A percentile compares a stretch with the other conserved stretches of the same genome.
These are phyloP conservation scores for Fusarium siculi DNA, from an alignment of 2,329 filamentous ascomycete genomes.

Conservation along the genomic window DNA sequence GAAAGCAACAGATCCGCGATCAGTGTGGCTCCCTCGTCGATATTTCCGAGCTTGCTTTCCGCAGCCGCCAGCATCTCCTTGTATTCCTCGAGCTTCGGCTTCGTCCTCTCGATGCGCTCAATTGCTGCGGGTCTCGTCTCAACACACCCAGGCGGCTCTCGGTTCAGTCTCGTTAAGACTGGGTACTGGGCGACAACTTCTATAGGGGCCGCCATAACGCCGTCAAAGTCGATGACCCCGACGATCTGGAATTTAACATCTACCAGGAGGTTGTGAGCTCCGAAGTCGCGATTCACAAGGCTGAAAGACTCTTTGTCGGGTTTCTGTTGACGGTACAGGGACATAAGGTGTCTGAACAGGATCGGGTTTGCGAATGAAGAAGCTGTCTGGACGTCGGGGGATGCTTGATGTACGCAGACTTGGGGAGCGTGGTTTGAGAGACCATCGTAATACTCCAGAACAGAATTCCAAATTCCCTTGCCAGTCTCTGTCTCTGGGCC, in stretches of 20 bases:
- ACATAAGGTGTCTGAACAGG: not conserved
- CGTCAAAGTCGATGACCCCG: not conserved
- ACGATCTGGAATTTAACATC: not conserved
- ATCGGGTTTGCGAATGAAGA: not conserved
- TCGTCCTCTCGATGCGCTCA: not conserved
- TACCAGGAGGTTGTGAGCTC: not conserved
- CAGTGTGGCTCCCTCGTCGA: not conserved
- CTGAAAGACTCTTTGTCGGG: not conserved
- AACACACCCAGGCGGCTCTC: not conserved
- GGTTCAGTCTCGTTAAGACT: not conserved
- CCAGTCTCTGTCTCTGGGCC: not conserved
- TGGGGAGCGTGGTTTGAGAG: not conserved
- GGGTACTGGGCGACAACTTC: not conserved
- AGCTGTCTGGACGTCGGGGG: not conserved
- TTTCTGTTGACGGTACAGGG: not conserved
- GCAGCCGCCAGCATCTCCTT: not conserved
- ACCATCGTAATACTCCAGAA: not conserved
- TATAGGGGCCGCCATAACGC: not conserved
- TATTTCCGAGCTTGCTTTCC: accelerated
- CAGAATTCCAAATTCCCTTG: not conserved
- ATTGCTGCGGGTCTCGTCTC: not conserved
- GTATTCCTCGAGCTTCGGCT: not conserved
- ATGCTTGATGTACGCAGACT: not conserved
- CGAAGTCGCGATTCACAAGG: not conserved
- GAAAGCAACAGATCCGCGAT: not conserved